phyloP scores from a whole-genome alignment of 805 yeast genomes.

The Yarrowia bubula region DNA sequence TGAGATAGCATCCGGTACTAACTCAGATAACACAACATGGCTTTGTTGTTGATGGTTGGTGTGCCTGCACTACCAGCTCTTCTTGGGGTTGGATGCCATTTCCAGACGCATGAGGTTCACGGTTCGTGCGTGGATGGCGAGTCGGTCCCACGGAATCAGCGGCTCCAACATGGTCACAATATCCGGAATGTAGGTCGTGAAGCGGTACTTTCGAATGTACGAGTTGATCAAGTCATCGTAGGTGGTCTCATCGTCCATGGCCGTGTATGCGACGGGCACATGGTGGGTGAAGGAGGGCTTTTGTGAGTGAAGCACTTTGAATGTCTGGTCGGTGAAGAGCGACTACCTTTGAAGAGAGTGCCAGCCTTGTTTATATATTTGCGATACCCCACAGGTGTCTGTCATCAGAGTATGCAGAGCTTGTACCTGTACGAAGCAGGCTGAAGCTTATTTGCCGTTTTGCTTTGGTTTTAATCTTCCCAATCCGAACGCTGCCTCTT shows the following conservation, averaged over 20 bases:
- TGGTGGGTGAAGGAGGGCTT: constrained; percentile 1
- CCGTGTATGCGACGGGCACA: constrained; percentile 5
- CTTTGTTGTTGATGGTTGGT: neutral
- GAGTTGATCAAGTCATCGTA: constrained; percentile 19
- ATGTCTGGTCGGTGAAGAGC: neutral
- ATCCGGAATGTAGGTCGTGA: constrained; percentile 20
- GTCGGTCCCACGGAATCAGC: constrained; percentile 18
- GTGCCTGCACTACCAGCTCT: constrained; percentile 7
- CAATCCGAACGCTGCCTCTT: neutral
- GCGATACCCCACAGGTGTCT: constrained; percentile 6
- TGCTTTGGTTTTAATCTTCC: constrained; percentile 4
- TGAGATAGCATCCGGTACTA: neutral
- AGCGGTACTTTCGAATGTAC: constrained; percentile 21
- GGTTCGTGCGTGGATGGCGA: constrained; percentile 2
- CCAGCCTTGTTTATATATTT: neutral
- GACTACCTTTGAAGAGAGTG: neutral
- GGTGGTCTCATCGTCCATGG: constrained; percentile 16
- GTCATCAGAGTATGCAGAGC: constrained; percentile 10
- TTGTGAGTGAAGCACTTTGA: constrained; percentile 4
- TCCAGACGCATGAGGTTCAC: constrained; percentile 20
- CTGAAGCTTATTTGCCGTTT: neutral
- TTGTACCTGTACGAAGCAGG: constrained; percentile 17
- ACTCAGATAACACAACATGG: neutral
- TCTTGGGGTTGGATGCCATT: constrained; percentile 8
- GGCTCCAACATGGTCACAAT: constrained; percentile 25